Evolutionary conservation across 805 yeast genomes (phyloP), one percentile per base, ranked within the genome.

Genomic region (Wickerhamomyces tratensis): DNA sequence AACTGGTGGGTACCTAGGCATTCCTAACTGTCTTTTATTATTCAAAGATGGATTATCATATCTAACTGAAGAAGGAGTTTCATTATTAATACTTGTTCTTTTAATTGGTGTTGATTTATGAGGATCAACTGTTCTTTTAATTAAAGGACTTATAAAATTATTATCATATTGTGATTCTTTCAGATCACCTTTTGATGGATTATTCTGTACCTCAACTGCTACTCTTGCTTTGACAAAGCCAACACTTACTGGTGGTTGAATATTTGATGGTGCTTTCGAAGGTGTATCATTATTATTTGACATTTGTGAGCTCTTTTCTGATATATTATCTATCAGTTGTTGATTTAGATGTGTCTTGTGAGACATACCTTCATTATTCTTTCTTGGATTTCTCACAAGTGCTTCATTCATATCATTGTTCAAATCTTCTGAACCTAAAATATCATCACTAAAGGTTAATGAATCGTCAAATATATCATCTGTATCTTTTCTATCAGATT

Each of bases 161-260:
- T 84, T 77, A 39, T 80, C 71, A 49, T 70, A 77, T 5, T 60
- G 59, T 5, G 67, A 53, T 11, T 68, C 54, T 13, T 41, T 26
- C 34, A 13, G 11, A 31, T 7, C 6, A 6, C 7, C 13, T 12
- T 11, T 13, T 4, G 64, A 53, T 1, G 68, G 59, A 42, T 69
- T 69, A 26, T 66, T 64, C 47, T 73, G 80, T 8, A 82, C 59
- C 9, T 71, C 63, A 33, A 74, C 74, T 0, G 88, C 88, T 9
- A 73, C 75, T 49, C 74, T 75, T 2, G 88, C 86, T 41, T 79
- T 73, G 35, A 79, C 81, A 62, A 82, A 82, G 2, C 72, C 57
- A 15, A 65, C 63, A 31, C 33, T 13, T 11, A 7, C 36, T 6
- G 36, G 15, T n/a, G 11, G 36, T 33, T 4, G 6, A 2, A 38